A percentile compares a stretch with the other conserved stretches of the same genome.
Conservation (phyloP, 2,329 filamentous ascomycete species). For the Clathrospora elynae region DNA sequence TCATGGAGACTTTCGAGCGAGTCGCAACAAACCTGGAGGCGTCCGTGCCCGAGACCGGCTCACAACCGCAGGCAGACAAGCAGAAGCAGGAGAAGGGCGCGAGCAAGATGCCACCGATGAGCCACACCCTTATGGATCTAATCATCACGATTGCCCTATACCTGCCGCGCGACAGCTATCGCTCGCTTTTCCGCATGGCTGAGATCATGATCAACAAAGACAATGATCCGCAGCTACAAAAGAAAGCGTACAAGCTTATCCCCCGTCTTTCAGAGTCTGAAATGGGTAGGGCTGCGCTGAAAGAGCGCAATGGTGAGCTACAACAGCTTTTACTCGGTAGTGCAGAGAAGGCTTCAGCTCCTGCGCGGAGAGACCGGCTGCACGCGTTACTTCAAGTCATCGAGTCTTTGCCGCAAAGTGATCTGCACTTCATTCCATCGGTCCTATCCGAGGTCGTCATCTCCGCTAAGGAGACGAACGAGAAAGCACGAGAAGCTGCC, state of each 20-base stretch:
- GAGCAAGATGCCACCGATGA: slow-evolving; percentile 84
- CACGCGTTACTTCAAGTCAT: slow-evolving; percentile 81
- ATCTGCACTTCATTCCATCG: slow-evolving; percentile 90
- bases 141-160: slow-evolving; percentile 96
- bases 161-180: slow-evolving; percentile 83
- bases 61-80: slow-evolving; percentile 67
- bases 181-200: slow-evolving; percentile 83
- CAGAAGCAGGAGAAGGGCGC: slow-evolving; percentile 65
- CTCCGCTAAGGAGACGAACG: slow-evolving; percentile 96
- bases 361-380: slow-evolving; percentile 83
- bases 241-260: slow-evolving; percentile 98
- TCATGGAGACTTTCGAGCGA: slow-evolving; percentile 18
- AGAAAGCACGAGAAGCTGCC: slow-evolving; percentile 85
- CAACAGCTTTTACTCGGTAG: slow-evolving; percentile 81
- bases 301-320: slow-evolving; percentile 75
- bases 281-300: slow-evolving; percentile 74
- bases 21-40: slow-evolving; percentile 25
- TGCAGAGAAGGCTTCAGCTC: slow-evolving; percentile 82
- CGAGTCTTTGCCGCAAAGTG: slow-evolving; percentile 73
- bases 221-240: slow-evolving; percentile 89
- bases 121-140: slow-evolving; percentile 94
- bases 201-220: slow-evolving; percentile 79
- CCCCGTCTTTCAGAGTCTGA: slow-evolving; percentile 84
- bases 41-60: slow-evolving; percentile 47
- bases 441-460: slow-evolving; percentile 94